Conservation (phyloP, 257 asterid species). For the Salvia hispanica region DNA sequence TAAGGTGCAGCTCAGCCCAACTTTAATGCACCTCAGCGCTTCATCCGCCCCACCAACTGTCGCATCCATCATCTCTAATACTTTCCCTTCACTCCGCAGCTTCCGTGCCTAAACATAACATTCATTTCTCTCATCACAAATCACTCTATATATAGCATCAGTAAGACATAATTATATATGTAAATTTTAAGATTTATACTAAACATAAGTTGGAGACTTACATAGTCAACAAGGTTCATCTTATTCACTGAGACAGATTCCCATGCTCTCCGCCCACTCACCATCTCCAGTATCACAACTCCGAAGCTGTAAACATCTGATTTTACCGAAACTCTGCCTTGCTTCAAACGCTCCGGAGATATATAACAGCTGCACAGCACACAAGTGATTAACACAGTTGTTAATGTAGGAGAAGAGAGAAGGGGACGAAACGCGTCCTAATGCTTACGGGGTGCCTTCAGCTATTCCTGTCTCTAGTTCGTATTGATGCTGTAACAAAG, state of each 20-base stretch:
- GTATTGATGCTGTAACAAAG: slow-evolving; percentile 7
- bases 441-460: slow-evolving; percentile 18
- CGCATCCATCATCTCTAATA: slow-evolving; percentile 20
- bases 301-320: slow-evolving; percentile 36
- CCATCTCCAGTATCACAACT: slow-evolving; percentile 29
- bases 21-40: slow-evolving; percentile 33
- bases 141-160: neutral
- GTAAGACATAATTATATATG: neutral
- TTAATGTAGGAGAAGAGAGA: neutral
- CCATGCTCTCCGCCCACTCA: slow-evolving; percentile 25
- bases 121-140: neutral
- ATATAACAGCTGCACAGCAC: slow-evolving; percentile 22
- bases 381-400: neutral
- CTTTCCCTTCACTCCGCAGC: slow-evolving; percentile 28
- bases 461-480: slow-evolving; percentile 15
- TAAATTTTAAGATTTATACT: neutral
- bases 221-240: slow-evolving; percentile 11
- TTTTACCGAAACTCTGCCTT: slow-evolving; percentile 18
- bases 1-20: slow-evolving; percentile 30
- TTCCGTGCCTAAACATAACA: slow-evolving; percentile 7
- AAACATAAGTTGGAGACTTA: neutral
- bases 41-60: slow-evolving; percentile 14
- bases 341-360: slow-evolving; percentile 28
- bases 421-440: neutral
- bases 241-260: neutral